phyloP scores from a whole-genome alignment of 2,329 filamentous ascomycete genomes.

The Apiospora kogelbergensis region DNA sequence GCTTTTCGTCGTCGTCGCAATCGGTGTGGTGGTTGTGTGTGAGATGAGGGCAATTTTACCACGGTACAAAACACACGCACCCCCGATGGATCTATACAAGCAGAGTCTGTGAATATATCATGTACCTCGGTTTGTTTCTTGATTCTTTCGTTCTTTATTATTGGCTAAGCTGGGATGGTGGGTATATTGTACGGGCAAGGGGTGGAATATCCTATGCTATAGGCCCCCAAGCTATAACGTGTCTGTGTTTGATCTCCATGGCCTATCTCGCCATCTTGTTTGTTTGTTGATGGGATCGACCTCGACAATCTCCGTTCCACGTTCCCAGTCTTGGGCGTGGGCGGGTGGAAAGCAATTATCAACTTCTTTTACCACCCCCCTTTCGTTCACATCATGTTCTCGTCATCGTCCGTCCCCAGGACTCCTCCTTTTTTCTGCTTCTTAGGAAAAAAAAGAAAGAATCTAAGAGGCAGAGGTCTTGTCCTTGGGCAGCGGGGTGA shows the following conservation, averaged over 20 bases:
- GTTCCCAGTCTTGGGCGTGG: neutral
- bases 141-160: neutral
- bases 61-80: neutral
- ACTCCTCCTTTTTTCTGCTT: neutral
- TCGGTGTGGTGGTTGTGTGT: neutral
- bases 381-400: neutral
- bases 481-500: constrained; percentile 64
- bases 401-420: neutral
- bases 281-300: neutral
- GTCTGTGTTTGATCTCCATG: neutral
- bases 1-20: neutral
- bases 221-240: neutral
- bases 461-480: constrained; percentile 36
- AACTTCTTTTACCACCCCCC: neutral
- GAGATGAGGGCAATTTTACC: neutral
- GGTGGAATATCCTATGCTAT: neutral
- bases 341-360: too few relatives aligned
- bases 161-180: neutral
- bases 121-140: neutral
- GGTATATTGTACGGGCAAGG: neutral
- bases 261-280: neutral
- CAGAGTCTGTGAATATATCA: too few relatives aligned
- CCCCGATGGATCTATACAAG: neutral
- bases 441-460: too few relatives aligned
- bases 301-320: constrained; percentile 4